Evolutionary conservation across 148 eudicot species (phyloP).

Genomic region (Cornus controversa): DNA sequence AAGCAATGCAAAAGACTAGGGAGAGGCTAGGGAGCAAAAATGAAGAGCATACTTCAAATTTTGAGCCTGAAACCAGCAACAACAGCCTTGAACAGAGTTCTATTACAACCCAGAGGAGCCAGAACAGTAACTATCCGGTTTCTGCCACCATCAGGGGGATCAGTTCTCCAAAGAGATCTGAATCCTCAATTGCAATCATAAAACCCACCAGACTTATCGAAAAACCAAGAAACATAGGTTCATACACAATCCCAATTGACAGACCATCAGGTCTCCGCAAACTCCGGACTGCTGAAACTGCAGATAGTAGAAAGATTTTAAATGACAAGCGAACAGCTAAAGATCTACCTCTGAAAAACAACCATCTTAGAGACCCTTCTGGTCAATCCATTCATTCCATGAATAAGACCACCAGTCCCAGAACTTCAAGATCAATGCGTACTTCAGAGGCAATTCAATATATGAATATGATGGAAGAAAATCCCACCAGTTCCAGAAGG

Average conservation of each 20-base stretch:
- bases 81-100: conserved; percentile 16
- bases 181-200: conserved; percentile 21
- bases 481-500: conserved; percentile 23
- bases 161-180: conserved; percentile 21
- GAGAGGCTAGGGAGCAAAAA: conserved; percentile 24
- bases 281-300: conserved; percentile 23
- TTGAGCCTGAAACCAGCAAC: conserved; percentile 25
- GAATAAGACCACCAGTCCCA: conserved; percentile 28
- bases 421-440: conserved; percentile 29
- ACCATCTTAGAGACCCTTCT: conserved; percentile 26
- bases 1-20: conserved; percentile 59
- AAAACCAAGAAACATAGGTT: conserved; percentile 22
- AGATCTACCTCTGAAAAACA: conserved; percentile 27
- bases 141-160: conserved; percentile 22
- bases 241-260: conserved; percentile 15
- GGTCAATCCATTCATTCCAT: conserved; percentile 16
- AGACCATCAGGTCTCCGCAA: conserved; percentile 27
- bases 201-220: conserved; percentile 25
- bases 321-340: conserved; percentile 27
- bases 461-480: conserved; percentile 23
- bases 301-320: conserved; percentile 13
- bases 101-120: background rate
- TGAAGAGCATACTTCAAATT: conserved; percentile 24
- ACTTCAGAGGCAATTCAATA: conserved; percentile 27
- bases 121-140: background rate